Conservation (phyloP, 2,329 filamentous ascomycete genomes). For the Fonsecaea pedrosoi region DNA sequence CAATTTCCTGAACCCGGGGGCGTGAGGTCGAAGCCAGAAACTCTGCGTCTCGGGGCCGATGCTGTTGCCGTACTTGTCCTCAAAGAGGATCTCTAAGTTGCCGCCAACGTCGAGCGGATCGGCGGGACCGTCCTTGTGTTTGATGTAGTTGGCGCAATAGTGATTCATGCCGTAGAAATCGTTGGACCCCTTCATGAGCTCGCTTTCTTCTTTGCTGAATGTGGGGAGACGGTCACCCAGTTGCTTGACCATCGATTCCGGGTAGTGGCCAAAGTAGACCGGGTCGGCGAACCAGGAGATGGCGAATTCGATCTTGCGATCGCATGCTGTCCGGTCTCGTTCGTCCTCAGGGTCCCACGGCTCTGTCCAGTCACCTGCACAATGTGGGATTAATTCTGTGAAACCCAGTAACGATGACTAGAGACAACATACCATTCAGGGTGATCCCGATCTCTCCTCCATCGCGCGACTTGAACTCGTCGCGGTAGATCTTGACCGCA, state of each 20-base stretch:
- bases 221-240: constrained; percentile 77
- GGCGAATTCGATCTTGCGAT: constrained; percentile 84
- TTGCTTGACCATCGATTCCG: constrained; percentile 81
- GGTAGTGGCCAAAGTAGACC: constrained; percentile 83
- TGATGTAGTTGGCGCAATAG: constrained; percentile 88
- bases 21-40: constrained; percentile 78
- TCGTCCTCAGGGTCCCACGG: constrained; percentile 82
- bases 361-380: constrained; percentile 74
- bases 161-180: constrained; percentile 97
- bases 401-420: neutral
- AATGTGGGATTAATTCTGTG: neutral
- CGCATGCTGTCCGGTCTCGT: constrained; percentile 74
- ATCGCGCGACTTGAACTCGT: constrained; percentile 76
- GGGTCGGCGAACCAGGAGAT: constrained; percentile 90
- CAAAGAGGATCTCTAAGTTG: constrained; percentile 74
- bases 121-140: constrained; percentile 64
- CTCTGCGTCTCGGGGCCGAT: constrained; percentile 85
- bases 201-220: constrained; percentile 74
- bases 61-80: constrained; percentile 73
- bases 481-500: constrained; percentile 81
- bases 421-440: constrained; percentile 68
- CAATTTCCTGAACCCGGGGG: constrained; percentile 77
- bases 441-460: constrained; percentile 86
- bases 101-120: constrained; percentile 73
- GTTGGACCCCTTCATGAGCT: constrained; percentile 81